These are phyloP conservation scores for Nemania bipapillata DNA, from an alignment of 2,329 filamentous ascomycete species.

Conservation along the genomic window DNA sequence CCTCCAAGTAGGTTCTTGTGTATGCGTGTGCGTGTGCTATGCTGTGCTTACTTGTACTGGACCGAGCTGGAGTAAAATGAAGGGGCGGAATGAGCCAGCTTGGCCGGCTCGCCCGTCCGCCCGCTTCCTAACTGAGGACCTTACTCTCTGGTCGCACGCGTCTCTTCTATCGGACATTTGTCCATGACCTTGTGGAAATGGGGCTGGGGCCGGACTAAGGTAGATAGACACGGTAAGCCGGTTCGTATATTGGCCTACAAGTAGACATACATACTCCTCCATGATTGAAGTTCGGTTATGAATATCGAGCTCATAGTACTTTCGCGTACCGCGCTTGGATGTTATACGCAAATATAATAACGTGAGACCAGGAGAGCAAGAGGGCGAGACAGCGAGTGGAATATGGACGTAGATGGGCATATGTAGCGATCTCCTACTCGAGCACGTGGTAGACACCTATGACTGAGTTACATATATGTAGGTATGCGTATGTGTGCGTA, in stretches of 20 bases:
- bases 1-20: too few species aligned
- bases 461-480: not conserved
- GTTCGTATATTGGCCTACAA: too few species aligned
- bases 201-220: not conserved
- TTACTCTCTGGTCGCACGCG: not conserved
- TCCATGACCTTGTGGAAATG: not conserved
- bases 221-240: not conserved
- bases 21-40: too few species aligned
- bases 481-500: not conserved
- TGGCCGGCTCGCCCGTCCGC: too few species aligned
- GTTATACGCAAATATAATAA: not conserved
- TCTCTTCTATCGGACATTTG: not conserved
- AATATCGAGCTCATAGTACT: not conserved
- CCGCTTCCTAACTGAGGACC: too few species aligned
- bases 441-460: conserved; percentile 24
- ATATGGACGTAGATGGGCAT: not conserved
- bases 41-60: not conserved
- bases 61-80: not conserved
- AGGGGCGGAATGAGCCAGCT: too few species aligned
- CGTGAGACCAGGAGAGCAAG: too few species aligned
- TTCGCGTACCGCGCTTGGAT: not conserved
- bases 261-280: too few species aligned
- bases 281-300: not conserved
- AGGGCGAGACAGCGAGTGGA: too few species aligned
- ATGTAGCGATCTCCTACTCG: not conserved